Evolutionary conservation across 2,329 filamentous ascomycete genomes (phyloP), one percentile per base, ranked within the genome.

Genomic region (Septoria petroselini): DNA sequence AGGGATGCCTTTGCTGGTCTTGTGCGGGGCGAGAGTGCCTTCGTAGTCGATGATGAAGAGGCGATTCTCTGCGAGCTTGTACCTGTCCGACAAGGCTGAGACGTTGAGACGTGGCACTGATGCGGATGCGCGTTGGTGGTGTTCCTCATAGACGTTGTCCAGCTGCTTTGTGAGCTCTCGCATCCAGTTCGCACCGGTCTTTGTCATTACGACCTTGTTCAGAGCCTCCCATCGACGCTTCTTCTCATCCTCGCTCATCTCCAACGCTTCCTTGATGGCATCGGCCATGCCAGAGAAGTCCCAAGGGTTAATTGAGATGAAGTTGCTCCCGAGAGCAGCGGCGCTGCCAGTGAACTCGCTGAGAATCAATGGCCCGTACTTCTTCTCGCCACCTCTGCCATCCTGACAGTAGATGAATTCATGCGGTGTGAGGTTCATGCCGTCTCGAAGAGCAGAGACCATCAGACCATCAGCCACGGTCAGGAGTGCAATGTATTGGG

Each of bases 351-450:
- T 95, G 65, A 97, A 97, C 67, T 97, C 91, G 56, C 89, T 95
- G 46, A 97, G 75, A 58, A 97, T 95, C 35, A 97, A 76, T 1
- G 90, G 91, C 2, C 89, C 89, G 63, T 93, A 83, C 70, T 88
- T 91, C 73, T 90, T 90, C 70, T 88, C 87, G 2, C 77, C 75
- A 54, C 81, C 72, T 58, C 80, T 81, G 33, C 91, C 91, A 63
- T 97, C 91, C 65, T 97, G 91, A 65, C 91, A 96, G 59, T 88
- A 88, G 27, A 96, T 80, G 64, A 90, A 97, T 67, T 97, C 91
- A 66, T 97, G 93, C 4, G 87, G 91, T 0, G 91, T 96, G 48
- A 97, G 72, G 66, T 96, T 97, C 93, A 97, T 97, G 55, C 91
- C 91, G 68, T 97, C 91, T 44, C 93, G 88, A 61, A 97, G 83